Evolutionary conservation across 2,329 filamentous ascomycete genomes (phyloP), one percentile per base, ranked within the genome.

Genomic region (Elsinoe arachidis): DNA sequence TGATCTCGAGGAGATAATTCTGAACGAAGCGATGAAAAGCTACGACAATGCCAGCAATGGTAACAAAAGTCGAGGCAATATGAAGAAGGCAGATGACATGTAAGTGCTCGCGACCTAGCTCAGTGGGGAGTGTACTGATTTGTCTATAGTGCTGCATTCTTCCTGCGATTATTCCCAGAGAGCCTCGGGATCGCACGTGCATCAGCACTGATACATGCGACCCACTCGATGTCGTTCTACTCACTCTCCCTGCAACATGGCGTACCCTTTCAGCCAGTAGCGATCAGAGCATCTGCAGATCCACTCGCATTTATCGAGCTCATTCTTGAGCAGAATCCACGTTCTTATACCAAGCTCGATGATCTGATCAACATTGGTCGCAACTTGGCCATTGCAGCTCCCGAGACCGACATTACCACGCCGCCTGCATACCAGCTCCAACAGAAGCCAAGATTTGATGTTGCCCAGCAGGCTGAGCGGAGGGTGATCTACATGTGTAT

Each of bases 11-110:
- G 77, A 82, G 3, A 81, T 82, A 1, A 74, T 90, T 7, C 73
- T 87, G 41, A 76, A 76, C 1, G 77, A 83, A 47, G 85, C 85
- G 1, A 79, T 90, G 73, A 77, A 80, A 56, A 80, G 85, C 3
- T 93, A 90, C 66, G 88, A 93, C 65, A 88, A 88, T 66, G 88
- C 88, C 2, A 88, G 86, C 19, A 93, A 93, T 65, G 86, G 87
- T 0, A 90, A 92, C 64, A 82, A 82, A 57, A 87, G 81, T 1
- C 79, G 88, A 62, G 88, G 88, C 14, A 86, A 86, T 0, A 78
- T 93, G 65, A 89, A 88, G 70, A 88, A 84, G 69, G 89, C 87
- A 46, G 79, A 86, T 62, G 85, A 90, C 52, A 86, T 88, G 85
- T 87, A 73, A 71, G 82, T 68, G 12, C 9, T 46, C 35, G 51